phyloP scores from a whole-genome alignment of 495 filamentous ascomycete genomes.

The Lasiosphaeria ovina region DNA sequence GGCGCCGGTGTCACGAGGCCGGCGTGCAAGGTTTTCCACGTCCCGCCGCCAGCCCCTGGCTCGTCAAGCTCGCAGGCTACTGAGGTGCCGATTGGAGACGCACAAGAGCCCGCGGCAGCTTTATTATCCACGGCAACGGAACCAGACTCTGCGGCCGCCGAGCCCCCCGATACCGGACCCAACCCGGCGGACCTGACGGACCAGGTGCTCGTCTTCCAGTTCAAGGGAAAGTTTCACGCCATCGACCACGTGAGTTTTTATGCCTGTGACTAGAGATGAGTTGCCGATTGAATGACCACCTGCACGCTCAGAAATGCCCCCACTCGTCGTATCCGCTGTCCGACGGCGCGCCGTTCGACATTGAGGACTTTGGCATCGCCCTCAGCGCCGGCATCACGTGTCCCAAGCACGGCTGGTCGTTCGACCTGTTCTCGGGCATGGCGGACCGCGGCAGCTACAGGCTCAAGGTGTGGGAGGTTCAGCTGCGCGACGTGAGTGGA shows the following conservation, averaged over 20 bases:
- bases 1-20: conserved; percentile 27
- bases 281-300: not conserved
- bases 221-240: conserved; percentile 56
- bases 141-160: no score
- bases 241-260: conserved; percentile 54
- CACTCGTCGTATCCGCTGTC: conserved; percentile 59
- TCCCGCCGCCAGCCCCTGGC: conserved; percentile 38
- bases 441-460: conserved; percentile 57
- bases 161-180: conserved; percentile 8
- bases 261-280: not conserved
- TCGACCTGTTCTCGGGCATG: conserved; percentile 56
- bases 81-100: conserved; percentile 31
- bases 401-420: conserved; percentile 62
- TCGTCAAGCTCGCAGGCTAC: conserved; percentile 34
- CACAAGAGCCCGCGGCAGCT: not conserved
- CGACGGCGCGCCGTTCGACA: conserved; percentile 56
- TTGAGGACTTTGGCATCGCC: conserved; percentile 59
- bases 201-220: conserved; percentile 59
- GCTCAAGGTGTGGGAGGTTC: conserved; percentile 58
- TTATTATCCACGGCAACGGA: not conserved
- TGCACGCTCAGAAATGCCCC: conserved; percentile 51
- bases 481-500: conserved; percentile 39
- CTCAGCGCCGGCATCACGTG: conserved; percentile 55
- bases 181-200: conserved; percentile 40
- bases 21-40: conserved; percentile 56